Conservation (phyloP, 2,329 filamentous ascomycete genomes). For the Exophiala lecanii-corni region DNA sequence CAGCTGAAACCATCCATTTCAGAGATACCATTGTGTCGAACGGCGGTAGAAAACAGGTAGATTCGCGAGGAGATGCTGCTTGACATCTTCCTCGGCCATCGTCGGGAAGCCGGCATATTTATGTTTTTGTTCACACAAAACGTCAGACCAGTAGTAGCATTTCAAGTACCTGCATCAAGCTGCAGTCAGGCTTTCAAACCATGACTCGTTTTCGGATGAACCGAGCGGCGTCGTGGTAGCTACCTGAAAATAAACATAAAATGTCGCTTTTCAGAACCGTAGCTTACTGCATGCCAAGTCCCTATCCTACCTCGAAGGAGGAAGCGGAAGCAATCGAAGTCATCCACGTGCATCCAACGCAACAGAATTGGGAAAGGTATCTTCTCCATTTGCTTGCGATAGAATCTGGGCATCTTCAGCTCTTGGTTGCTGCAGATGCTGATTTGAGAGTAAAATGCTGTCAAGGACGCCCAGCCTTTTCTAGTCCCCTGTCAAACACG, state of each 20-base stretch:
- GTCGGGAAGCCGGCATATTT: background rate
- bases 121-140: background rate
- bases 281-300: constrained; percentile 1
- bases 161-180: background rate
- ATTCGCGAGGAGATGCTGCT: background rate
- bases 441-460: background rate
- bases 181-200: background rate
- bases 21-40: background rate
- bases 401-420: background rate
- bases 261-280: no score
- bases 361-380: background rate
- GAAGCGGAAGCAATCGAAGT: constrained; percentile 1
- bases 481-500: background rate
- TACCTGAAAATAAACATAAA: background rate
- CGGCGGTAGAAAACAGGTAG: background rate
- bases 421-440: background rate
- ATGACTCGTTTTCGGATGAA: background rate
- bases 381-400: background rate
- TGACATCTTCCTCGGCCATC: background rate
- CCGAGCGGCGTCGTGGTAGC: background rate
- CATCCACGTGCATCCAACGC: background rate
- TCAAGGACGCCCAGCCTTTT: background rate
- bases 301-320: background rate
- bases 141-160: background rate
- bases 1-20: background rate